Percentiles rank a stretch among this genome's conserved stretches.
These are phyloP conservation scores for Claviceps quebecensis DNA, from an alignment of 2,329 filamentous ascomycete genomes.

Conservation along the genomic window DNA sequence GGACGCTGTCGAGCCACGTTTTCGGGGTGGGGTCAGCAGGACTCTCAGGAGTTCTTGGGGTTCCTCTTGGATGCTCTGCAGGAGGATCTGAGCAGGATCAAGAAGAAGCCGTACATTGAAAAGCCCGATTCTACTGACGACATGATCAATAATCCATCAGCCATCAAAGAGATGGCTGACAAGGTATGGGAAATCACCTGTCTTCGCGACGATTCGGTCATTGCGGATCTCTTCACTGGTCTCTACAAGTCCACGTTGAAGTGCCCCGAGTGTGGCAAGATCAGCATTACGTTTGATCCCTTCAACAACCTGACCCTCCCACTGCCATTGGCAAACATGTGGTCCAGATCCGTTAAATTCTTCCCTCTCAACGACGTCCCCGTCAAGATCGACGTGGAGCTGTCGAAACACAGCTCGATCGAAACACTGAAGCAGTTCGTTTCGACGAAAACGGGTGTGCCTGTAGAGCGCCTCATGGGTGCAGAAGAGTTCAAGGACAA, in stretches of 20 bases:
- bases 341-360: slow-evolving; percentile 61
- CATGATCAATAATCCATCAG: slow-evolving; percentile 70
- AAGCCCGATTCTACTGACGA: slow-evolving; percentile 97
- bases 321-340: slow-evolving; percentile 73
- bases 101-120: slow-evolving; percentile 93
- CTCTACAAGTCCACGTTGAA: slow-evolving; percentile 97
- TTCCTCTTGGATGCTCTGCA: slow-evolving; percentile 90
- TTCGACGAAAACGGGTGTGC: slow-evolving; percentile 52
- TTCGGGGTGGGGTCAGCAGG: slow-evolving; percentile 89
- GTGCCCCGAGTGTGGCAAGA: slow-evolving; percentile 80
- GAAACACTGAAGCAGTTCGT: slow-evolving; percentile 55
- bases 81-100: slow-evolving; percentile 85
- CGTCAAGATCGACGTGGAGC: slow-evolving; percentile 60
- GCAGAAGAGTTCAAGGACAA: slow-evolving; percentile 71
- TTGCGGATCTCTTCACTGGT: slow-evolving; percentile 89
- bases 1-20: slow-evolving; percentile 74
- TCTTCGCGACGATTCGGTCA: slow-evolving; percentile 83
- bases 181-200: slow-evolving; percentile 87
- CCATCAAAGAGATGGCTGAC: slow-evolving; percentile 72
- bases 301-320: slow-evolving; percentile 92
- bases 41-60: slow-evolving; percentile 92
- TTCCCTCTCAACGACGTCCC: slow-evolving; percentile 62
- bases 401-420: slow-evolving; percentile 62
- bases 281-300: slow-evolving; percentile 97
- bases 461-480: slow-evolving; percentile 53